These are phyloP conservation scores for Phyllosticta citribraziliensis DNA, from an alignment of 2,329 filamentous ascomycete species.

Conservation along the genomic window DNA sequence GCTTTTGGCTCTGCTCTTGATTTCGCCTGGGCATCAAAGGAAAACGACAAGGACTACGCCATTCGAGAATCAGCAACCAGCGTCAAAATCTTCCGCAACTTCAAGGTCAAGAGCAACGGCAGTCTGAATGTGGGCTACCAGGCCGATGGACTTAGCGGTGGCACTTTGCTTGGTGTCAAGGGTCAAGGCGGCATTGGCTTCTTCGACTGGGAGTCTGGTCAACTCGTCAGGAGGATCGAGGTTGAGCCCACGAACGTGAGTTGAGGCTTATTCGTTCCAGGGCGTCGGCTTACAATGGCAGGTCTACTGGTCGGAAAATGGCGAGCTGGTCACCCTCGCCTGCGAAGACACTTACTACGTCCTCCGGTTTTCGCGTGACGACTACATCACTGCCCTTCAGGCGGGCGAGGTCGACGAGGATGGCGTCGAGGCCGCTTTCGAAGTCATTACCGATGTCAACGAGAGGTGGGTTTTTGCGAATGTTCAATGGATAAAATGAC, in stretches of 20 bases:
- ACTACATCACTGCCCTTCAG: constrained; percentile 75
- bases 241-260: constrained; percentile 53
- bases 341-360: constrained; percentile 96
- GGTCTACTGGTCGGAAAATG: constrained; percentile 97
- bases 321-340: constrained; percentile 83
- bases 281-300: constrained; percentile 20
- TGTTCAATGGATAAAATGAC: constrained; percentile 15
- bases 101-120: constrained; percentile 80
- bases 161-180: constrained; percentile 84
- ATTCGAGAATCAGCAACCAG: constrained; percentile 90
- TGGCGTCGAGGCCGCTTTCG: constrained; percentile 90
- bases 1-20: constrained; percentile 91
- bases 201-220: constrained; percentile 91
- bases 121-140: constrained; percentile 85
- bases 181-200: constrained; percentile 91
- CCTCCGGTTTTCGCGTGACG: constrained; percentile 80
- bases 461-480: constrained; percentile 50
- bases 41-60: constrained; percentile 96
- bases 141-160: constrained; percentile 81
- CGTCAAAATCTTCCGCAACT: constrained; percentile 97
- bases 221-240: constrained; percentile 85
- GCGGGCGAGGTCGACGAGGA: constrained; percentile 76
- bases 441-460: constrained; percentile 90
- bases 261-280: constrained; percentile 5
- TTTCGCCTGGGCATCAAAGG: constrained; percentile 94